phyloP scores from a whole-genome alignment of 768 basidiomycete genomes.

The Sarcodon aspratus region DNA sequence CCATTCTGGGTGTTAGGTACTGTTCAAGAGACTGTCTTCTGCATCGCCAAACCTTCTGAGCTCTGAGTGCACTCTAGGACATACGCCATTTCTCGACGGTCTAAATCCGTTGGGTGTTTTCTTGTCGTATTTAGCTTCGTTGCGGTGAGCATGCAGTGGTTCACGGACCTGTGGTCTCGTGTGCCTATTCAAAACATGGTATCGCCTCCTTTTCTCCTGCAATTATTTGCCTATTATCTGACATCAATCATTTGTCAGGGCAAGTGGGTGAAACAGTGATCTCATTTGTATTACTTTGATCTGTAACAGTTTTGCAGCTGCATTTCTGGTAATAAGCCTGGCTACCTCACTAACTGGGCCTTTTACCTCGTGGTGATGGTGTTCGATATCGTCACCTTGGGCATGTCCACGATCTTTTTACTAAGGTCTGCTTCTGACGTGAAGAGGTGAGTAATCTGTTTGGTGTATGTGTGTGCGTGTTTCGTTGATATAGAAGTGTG shows the following conservation, averaged over 20 bases:
- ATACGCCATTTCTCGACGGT: neutral
- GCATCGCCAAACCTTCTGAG: conserved; percentile 15
- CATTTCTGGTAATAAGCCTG: conserved; percentile 24
- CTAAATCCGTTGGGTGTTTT: conserved; percentile 32
- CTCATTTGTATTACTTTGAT: neutral
- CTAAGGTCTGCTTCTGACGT: conserved; percentile 29
- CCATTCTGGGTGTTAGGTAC: conserved; percentile 52
- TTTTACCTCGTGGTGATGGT: conserved; percentile 48
- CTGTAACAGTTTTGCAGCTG: conserved; percentile 27
- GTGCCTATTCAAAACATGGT: neutral
- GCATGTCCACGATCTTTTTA: conserved; percentile 39
- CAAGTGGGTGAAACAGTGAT: neutral
- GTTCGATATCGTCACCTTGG: conserved; percentile 43
- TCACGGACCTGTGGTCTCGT: neutral
- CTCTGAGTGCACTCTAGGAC: conserved; percentile 7
- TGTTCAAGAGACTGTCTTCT: neutral
- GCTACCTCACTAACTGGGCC: conserved; percentile 34
- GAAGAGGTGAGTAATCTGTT: conserved; percentile 14
- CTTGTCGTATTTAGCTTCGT: conserved; percentile 27
- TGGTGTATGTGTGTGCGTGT: too few relatives aligned
- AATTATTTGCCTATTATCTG: neutral
- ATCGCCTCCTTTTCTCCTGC: neutral
- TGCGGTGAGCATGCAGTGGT: conserved; percentile 7
- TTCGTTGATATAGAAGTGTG: too few relatives aligned
- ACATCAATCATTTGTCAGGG: neutral